phyloP scores from a whole-genome alignment of 371 early-diverging fungal genomes.

The Zychaea mexicana region DNA sequence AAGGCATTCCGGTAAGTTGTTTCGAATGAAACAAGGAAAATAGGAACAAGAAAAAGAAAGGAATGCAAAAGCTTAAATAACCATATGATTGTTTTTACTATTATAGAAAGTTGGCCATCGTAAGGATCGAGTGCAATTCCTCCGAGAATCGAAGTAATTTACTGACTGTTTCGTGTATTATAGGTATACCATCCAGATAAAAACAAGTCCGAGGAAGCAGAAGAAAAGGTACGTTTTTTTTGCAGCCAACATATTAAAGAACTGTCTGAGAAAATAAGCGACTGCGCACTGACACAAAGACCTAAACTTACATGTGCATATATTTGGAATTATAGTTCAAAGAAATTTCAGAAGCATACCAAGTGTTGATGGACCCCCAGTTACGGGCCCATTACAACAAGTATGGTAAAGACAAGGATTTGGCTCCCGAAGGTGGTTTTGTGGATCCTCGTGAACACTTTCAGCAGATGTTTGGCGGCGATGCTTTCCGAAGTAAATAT shows the following conservation, averaged over 20 bases:
- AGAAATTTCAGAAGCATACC: slow-evolving; percentile 94
- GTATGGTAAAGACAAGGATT: slow-evolving; percentile 76
- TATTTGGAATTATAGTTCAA: slow-evolving; percentile 70
- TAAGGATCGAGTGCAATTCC: slow-evolving; percentile 20
- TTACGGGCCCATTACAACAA: slow-evolving; percentile 88
- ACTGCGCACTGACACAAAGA: not conserved
- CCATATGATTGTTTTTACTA: slow-evolving; percentile 17
- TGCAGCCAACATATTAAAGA: not conserved
- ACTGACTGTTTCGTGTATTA: not conserved
- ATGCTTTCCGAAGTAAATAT: slow-evolving; percentile 69
- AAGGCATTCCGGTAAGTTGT: slow-evolving; percentile 83
- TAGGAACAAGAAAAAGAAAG: not conserved
- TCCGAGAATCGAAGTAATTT: not conserved
- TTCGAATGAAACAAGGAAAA: not conserved
- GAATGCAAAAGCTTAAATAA: slow-evolving; percentile 44
- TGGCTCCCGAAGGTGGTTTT: slow-evolving; percentile 75
- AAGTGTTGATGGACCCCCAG: slow-evolving; percentile 90
- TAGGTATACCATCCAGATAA: slow-evolving; percentile 97
- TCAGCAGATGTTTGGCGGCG: slow-evolving; percentile 94
- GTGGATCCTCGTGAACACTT: slow-evolving; percentile 93
- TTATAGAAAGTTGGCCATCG: slow-evolving; percentile 49
- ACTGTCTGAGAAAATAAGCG: not conserved
- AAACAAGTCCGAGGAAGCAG: slow-evolving; percentile 85
- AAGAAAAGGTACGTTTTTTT: slow-evolving; percentile 70
- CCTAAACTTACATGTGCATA: not conserved